Percentiles rank a stretch among this genome's conserved stretches.
phyloP scores from a whole-genome alignment of 352 stramenopile genomes.

The Achlya hypogyna region DNA sequence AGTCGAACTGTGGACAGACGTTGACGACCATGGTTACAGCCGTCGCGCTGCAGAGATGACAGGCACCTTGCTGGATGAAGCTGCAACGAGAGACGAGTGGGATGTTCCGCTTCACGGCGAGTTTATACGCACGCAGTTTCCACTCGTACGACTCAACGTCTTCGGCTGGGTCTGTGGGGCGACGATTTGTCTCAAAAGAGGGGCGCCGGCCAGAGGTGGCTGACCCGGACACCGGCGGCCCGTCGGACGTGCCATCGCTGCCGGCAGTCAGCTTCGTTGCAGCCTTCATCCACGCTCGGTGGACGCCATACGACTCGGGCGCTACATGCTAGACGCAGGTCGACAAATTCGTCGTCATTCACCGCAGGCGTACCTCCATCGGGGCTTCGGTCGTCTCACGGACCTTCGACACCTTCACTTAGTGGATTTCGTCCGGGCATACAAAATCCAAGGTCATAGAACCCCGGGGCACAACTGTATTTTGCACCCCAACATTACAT shows the following conservation, averaged over 20 bases:
- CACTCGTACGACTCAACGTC: constrained; percentile 2
- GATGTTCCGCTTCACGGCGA: constrained; percentile 13
- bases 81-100: constrained; percentile 13
- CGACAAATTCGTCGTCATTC: not conserved
- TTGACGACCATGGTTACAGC: constrained; percentile 5
- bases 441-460: not conserved
- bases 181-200: not conserved
- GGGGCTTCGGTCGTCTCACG: not conserved
- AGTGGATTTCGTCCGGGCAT: no score
- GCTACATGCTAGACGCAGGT: not conserved
- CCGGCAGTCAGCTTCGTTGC: not conserved
- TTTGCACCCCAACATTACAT: no score
- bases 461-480: not conserved
- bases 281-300: not conserved
- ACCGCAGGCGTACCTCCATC: not conserved
- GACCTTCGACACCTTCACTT: not conserved
- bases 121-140: constrained; percentile 12
- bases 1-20: constrained; percentile 14
- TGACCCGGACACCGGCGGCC: not conserved
- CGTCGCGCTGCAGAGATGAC: constrained; percentile 3
- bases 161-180: not conserved
- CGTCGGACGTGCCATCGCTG: not conserved
- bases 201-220: not conserved
- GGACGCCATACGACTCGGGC: not conserved
- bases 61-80: constrained; percentile 16